Evolutionary conservation across 768 basidiomycete genomes (phyloP).

Genomic region (Leucocoprinus sp.): DNA sequence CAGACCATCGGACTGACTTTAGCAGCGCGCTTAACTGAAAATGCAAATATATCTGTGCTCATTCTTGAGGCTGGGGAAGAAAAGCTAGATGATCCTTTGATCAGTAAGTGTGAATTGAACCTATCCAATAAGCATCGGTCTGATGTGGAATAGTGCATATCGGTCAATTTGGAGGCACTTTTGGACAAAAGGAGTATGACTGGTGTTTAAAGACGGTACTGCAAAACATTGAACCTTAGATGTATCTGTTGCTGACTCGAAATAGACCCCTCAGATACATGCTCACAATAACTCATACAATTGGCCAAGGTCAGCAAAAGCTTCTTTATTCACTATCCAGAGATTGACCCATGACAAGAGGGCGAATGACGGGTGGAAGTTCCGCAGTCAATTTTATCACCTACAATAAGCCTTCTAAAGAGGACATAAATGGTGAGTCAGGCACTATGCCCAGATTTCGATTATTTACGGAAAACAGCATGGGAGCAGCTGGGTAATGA

Average conservation of each 20-base stretch:
- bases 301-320: slow-evolving; percentile 18
- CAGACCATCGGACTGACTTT: slow-evolving; percentile 10
- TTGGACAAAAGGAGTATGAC: background rate
- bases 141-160: background rate
- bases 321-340: too few species aligned
- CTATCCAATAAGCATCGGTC: background rate
- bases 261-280: background rate
- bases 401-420: slow-evolving; percentile 23
- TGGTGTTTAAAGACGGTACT: background rate
- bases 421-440: slow-evolving; percentile 16
- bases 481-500: slow-evolving; percentile 43
- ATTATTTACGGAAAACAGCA: slow-evolving; percentile 6
- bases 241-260: background rate
- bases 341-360: background rate
- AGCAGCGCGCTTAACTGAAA: slow-evolving; percentile 14
- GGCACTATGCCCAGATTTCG: background rate
- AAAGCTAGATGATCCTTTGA: slow-evolving; percentile 24
- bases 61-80: slow-evolving; percentile 26
- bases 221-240: background rate
- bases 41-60: slow-evolving; percentile 1
- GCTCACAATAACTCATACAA: background rate
- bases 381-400: slow-evolving; percentile 35
- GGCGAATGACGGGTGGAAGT: slow-evolving; percentile 27
- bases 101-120: background rate
- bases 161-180: background rate